These are phyloP conservation scores for Populus tomentosa DNA, from an alignment of 441 rosid genomes.

Conservation along the genomic window DNA sequence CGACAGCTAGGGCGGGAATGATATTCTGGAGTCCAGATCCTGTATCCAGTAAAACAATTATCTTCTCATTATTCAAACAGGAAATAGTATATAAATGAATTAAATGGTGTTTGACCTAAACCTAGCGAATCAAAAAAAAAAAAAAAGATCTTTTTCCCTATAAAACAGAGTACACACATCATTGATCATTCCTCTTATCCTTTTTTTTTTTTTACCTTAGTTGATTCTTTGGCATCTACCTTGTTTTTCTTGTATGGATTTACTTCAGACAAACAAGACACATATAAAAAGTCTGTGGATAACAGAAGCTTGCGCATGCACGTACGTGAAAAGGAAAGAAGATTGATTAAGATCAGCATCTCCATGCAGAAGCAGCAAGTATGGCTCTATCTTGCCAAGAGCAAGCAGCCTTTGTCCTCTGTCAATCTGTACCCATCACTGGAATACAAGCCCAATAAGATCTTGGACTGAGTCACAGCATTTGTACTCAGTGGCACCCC, in stretches of 20 bases:
- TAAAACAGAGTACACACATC: too few species aligned
- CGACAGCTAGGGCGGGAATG: background rate
- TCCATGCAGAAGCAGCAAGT: slow-evolving; percentile 61
- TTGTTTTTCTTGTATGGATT: background rate
- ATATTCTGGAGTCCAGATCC: background rate
- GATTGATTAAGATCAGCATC: slow-evolving; percentile 27
- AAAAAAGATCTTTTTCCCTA: background rate
- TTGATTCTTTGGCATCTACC: background rate
- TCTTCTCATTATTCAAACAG: background rate
- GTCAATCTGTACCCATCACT: slow-evolving; percentile 53
- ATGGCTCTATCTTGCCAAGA: slow-evolving; percentile 60
- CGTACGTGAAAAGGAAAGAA: background rate
- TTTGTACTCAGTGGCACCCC: slow-evolving; percentile 50
- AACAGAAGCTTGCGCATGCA: background rate
- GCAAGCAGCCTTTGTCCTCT: slow-evolving; percentile 62
- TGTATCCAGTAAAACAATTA: background rate
- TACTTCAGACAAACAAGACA: background rate
- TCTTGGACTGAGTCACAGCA: slow-evolving; percentile 59
- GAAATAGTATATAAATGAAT: background rate
- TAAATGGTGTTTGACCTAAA: background rate
- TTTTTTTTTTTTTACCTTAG: background rate
- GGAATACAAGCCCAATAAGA: slow-evolving; percentile 44
- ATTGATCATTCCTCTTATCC: background rate
- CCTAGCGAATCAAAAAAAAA: background rate
- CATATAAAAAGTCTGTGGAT: background rate